Evolutionary conservation across 805 yeast genomes (phyloP).

Genomic region (Yarrowia sp.): DNA sequence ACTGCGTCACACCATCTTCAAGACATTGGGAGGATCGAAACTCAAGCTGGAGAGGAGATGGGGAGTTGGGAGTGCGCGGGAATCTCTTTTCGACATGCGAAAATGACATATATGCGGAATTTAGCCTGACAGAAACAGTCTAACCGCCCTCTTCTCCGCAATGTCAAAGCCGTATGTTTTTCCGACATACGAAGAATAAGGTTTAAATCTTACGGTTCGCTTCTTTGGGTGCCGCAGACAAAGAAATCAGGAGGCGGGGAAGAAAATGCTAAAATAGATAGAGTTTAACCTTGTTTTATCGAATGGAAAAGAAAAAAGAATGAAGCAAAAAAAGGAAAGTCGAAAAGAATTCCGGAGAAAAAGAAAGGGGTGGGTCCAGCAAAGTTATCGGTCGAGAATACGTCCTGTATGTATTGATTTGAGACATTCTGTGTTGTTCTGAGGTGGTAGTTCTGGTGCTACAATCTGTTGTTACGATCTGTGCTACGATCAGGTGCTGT

Average conservation of each 20-base stretch:
- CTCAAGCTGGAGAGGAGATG: too few species aligned
- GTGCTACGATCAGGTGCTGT: too few species aligned
- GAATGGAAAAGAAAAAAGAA: too few species aligned
- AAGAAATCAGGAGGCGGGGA: conserved; percentile 21
- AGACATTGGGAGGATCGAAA: neutral
- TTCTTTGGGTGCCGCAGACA: conserved; percentile 14
- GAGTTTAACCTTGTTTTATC: too few species aligned
- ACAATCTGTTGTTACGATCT: too few species aligned
- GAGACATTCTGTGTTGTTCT: too few species aligned
- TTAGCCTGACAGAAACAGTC: too few species aligned
- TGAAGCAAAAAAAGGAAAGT: neutral
- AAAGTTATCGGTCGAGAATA: neutral
- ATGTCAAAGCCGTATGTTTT: conserved; percentile 12
- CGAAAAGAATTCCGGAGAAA: neutral
- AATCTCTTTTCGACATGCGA: neutral
- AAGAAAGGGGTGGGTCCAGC: neutral
- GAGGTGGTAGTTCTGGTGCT: too few species aligned
- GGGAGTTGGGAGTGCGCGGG: neutral
- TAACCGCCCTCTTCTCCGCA: neutral
- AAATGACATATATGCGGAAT: too few species aligned
- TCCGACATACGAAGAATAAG: neutral
- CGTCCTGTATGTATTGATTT: neutral
- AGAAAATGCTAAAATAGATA: neutral
- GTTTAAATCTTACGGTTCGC: neutral
- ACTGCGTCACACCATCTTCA: neutral